Evolutionary conservation across 345 rosid species (phyloP), one percentile per base, ranked within the genome.

Genomic region (Murraya koenigii): DNA sequence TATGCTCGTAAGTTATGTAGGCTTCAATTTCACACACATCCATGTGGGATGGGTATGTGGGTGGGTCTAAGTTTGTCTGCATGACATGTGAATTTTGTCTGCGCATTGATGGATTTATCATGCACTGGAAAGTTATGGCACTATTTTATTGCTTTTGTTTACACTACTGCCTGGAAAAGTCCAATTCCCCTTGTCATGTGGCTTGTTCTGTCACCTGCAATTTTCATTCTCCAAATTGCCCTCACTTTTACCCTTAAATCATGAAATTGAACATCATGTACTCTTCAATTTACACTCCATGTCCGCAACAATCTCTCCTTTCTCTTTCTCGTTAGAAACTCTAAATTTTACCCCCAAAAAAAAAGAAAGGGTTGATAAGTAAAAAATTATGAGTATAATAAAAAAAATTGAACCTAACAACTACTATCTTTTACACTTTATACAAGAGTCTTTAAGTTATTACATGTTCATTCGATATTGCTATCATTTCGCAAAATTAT

Each of bases 41-140:
- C 97, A 94, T 89, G 94, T 92, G 97, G 79, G 83, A 78, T 66
- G 87, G 64, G 78, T 70, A 67, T 66, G 86, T 78, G 84, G 72
- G 92, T 89, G 92, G 92, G 94, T 88, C 92, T 78, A 60, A 28
- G 69, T 78, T 71, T 88, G 89, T 87, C 91, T 80, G 71, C 86
- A 76, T 83, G 54, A 47, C 97, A 93, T 89, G 95, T 92, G 94
- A 76, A 79, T 80, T 80, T 75, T 84, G 91, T 82, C 92, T 85
- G 83, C 36, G 54, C 47, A 32, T 66, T 47, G 59, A 39, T 52
- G 78, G 47, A 30, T 64, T 62, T 17, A 4, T 65, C 19, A 35
- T 76, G 35, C 3, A 33, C n/a, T 66, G 63, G 62, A 76, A 59
- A 28, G 49, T 44, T 13, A 11, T 3, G 13, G 3, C 17, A 3